Evolutionary conservation across 106 monocot species (phyloP).

Genomic region (Dendrobium catenatum): DNA sequence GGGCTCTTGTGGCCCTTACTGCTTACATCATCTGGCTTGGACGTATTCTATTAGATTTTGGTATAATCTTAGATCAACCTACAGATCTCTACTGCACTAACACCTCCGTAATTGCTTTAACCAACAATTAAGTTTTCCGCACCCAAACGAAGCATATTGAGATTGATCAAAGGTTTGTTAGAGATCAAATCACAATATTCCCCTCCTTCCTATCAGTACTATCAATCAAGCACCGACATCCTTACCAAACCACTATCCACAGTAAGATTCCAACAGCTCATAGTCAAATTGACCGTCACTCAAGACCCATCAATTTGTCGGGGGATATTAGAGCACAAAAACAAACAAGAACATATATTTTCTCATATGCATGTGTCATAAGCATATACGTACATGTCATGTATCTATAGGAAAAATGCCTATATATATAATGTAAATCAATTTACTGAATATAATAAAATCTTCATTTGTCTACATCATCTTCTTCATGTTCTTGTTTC

Average conservation of each 20-base stretch:
- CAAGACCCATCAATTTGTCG: too few species aligned
- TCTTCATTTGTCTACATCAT: too few species aligned
- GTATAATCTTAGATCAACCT: not conserved
- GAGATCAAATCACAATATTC: not conserved
- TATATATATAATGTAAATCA: too few species aligned
- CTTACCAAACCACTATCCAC: conserved; percentile 8
- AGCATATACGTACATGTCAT: too few species aligned
- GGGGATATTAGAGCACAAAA: too few species aligned
- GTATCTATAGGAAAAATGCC: too few species aligned
- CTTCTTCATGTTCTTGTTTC: too few species aligned
- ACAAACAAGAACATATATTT: too few species aligned
- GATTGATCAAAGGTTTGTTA: not conserved
- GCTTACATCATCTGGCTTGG: conserved; percentile 1
- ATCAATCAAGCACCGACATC: not conserved
- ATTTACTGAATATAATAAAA: too few species aligned
- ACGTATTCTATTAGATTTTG: not conserved
- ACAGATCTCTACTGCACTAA: not conserved
- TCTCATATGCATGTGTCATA: too few species aligned
- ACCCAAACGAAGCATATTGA: not conserved
- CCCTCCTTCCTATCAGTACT: not conserved
- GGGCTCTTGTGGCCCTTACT: not conserved
- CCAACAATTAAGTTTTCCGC: not conserved
- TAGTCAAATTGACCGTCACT: too few species aligned
- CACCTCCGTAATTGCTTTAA: not conserved
- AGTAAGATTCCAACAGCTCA: too few species aligned